phyloP scores from a whole-genome alignment of 2,329 filamentous ascomycete genomes.

The Botryotinia calthae region DNA sequence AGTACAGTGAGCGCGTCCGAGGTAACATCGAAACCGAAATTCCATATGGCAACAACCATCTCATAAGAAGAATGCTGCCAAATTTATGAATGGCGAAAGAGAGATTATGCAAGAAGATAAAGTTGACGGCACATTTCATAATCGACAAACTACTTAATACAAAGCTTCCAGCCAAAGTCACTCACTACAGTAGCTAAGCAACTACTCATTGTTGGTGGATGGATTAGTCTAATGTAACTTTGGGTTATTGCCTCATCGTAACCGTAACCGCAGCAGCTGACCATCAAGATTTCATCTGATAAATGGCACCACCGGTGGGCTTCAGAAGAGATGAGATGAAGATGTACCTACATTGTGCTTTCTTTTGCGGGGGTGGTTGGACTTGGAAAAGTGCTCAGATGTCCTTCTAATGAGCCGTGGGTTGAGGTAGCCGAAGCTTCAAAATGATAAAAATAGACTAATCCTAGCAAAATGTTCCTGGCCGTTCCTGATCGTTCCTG shows the following conservation, averaged over 20 bases:
- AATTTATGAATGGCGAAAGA: neutral
- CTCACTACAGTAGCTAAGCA: neutral
- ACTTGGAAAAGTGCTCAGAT: neutral
- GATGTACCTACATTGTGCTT: neutral
- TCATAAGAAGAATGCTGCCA: neutral
- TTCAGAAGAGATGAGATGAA: neutral
- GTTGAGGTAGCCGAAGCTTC: neutral
- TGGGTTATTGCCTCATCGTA: neutral
- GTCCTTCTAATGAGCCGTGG: conserved; percentile 6
- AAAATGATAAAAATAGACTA: conserved; percentile 1
- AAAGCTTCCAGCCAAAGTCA: neutral
- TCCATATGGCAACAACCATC: neutral
- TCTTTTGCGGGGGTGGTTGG: conserved; percentile 10
- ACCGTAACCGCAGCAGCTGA: neutral
- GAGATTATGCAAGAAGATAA: neutral
- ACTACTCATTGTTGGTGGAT: neutral
- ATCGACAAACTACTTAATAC: neutral
- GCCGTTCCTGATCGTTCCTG: neutral
- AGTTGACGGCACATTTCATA: neutral
- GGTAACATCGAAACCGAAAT: neutral
- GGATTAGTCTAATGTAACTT: neutral
- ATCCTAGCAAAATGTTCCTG: neutral
- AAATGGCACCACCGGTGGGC: neutral
- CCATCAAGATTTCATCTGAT: conserved; percentile 7
- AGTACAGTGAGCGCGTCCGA: neutral